Conservation (phyloP, 345 rosid species). For the Arabis hirsuta region DNA sequence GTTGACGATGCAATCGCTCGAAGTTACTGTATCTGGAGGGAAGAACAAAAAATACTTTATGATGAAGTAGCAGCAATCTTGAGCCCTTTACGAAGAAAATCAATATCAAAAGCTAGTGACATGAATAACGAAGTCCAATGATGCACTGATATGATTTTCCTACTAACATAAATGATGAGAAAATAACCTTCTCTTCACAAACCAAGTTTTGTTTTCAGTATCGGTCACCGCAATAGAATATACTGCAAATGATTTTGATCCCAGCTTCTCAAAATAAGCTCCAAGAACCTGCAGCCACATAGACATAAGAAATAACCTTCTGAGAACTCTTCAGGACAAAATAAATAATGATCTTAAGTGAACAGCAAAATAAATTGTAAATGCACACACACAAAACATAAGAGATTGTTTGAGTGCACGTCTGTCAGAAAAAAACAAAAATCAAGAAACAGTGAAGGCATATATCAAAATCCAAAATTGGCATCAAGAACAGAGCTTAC, state of each 20-base stretch:
- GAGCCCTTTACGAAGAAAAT: slow-evolving; percentile 22
- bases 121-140: slow-evolving; percentile 24
- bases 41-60: slow-evolving; percentile 19
- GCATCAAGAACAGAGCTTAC: slow-evolving; percentile 53
- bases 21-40: slow-evolving; percentile 90
- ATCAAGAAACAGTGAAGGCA: slow-evolving; percentile 7
- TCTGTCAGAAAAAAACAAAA: slow-evolving; percentile 20
- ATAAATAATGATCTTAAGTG: slow-evolving; percentile 2
- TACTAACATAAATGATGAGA: slow-evolving; percentile 38
- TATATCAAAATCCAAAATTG: slow-evolving; percentile 22
- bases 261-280: slow-evolving; percentile 92
- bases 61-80: slow-evolving; percentile 16
- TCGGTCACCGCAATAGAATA: slow-evolving; percentile 97
- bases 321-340: slow-evolving; percentile 24
- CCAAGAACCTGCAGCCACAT: slow-evolving; percentile 76
- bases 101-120: slow-evolving; percentile 30
- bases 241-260: slow-evolving; percentile 96
- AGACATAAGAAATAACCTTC: slow-evolving; percentile 20
- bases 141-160: slow-evolving; percentile 27
- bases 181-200: slow-evolving; percentile 92
- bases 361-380: slow-evolving; percentile 11
- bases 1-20: slow-evolving; percentile 89
- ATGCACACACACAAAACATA: slow-evolving; percentile 25
- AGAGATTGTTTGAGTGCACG: slow-evolving; percentile 32
- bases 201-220: slow-evolving; percentile 78